Evolutionary conservation across 2,329 filamentous ascomycete species (phyloP).

Genomic region (Amesomyces nigricolor): DNA sequence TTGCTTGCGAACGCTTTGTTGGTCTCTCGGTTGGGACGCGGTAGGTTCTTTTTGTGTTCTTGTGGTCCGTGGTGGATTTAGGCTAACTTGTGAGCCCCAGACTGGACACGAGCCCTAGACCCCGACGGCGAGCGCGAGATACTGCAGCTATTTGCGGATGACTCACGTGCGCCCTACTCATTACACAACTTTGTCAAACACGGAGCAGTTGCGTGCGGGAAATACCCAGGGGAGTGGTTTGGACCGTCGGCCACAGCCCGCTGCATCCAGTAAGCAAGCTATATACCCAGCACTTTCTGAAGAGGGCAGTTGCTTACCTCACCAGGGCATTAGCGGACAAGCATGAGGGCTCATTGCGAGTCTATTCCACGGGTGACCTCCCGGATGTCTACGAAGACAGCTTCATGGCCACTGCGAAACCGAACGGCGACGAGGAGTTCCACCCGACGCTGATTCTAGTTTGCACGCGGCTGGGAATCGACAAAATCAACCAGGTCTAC

Average conservation of each 20-base stretch:
- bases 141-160: constrained; percentile 79
- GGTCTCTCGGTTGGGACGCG: constrained; percentile 69
- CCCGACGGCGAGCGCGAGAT: constrained; percentile 61
- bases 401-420: constrained; percentile 71
- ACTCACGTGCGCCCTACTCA: constrained; percentile 80
- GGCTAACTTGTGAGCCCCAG: constrained; percentile 33
- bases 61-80: neutral
- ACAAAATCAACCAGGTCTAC: constrained; percentile 90
- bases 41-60: constrained; percentile 39
- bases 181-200: constrained; percentile 92
- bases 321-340: constrained; percentile 67
- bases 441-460: constrained; percentile 84
- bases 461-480: constrained; percentile 83
- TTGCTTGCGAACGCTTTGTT: constrained; percentile 81
- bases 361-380: constrained; percentile 86
- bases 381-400: constrained; percentile 90
- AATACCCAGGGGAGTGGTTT: constrained; percentile 97
- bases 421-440: constrained; percentile 56
- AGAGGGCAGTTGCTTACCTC: constrained; percentile 4
- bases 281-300: neutral
- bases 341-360: constrained; percentile 60
- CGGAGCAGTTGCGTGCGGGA: constrained; percentile 80
- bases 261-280: constrained; percentile 72
- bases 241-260: constrained; percentile 92
- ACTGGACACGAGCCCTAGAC: constrained; percentile 65